Evolutionary conservation across 78 protist species (phyloP), one percentile per base, ranked within the genome.

Genomic region (Guillardia theta): DNA sequence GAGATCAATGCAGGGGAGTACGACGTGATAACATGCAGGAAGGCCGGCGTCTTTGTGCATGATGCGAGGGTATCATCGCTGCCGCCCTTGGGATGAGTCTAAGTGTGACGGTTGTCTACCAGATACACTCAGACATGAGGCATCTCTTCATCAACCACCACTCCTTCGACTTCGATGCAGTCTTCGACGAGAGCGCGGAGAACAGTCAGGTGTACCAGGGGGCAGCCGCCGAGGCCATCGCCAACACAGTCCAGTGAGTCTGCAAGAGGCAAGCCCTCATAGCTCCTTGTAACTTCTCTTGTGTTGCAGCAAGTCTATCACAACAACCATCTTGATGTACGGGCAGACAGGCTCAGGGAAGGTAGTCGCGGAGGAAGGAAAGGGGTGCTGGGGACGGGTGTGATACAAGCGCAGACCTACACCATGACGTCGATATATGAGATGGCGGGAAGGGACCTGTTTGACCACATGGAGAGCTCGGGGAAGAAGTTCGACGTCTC

Each of bases 1-100:
- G 96, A 95, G 90, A 0, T 0, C 70, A 9, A 10, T 0, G 64
- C 15, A n/a, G 93, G 88, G 39, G 96, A 95, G 30, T 95, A 64
- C 76, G 96, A 95, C 64, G 96, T 95, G 48, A 22, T 95, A 33
- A 62, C 93, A 0, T 43, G 93, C 83, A 43, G 45, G 41, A 43
- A 22, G 36, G 46, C 33, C 12, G 46, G 83, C 0, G 41, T 58
- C 70, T 24, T 58, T 8, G 70, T 58, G 39, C 70, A 58, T 30
- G 70, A 58, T 58, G 70, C 70, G 39, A 1, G 70, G 27, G 70
- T 58, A 30, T 3, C 39, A 50, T 50, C 15, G 10, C 50, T 48
- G 93, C 10, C 4, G 10, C 19, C 15, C 48, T 12, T n/a, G 19
- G 22, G 30, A 19, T 53, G 78, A 6, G 43, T 64, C 78, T 27